Base-by-base conservation (phyloP, 345 rosid species). In the Brassica rapa region DNA sequence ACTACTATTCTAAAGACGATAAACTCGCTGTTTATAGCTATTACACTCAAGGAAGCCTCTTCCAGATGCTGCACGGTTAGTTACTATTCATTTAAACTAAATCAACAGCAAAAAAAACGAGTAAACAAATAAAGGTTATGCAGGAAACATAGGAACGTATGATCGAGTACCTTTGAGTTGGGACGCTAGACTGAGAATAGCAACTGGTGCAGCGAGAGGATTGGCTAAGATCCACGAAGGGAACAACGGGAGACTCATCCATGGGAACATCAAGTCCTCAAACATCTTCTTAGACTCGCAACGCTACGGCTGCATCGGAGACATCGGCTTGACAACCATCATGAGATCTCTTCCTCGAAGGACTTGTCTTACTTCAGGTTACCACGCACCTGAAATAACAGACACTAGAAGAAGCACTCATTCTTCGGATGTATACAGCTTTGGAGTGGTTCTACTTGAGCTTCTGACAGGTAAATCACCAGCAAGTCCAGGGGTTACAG, bases 401-500 rank as follows among this genome's bases (percentile, higher is more conserved):
- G 97, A 96, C 84, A 90, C 96, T 2, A 81, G 97, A 62, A 90
- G 88, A 79, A 90, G 96, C 71, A 86, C 89, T 9, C 96, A 93
- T 81, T 78, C 86, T 59, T 87, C 96, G 1, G 97, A 96, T 81
- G 86, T 93, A 68, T 96, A 89, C 87, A 96, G 96, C 88, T 96
- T 96, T 4, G 99, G 98, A 0, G 98, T 93, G 69, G 93, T 91
- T 23, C 49, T 93, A 56, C 85, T 96, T 0, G 99, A 96, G 88
- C 88, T 93, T 2, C 83, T 96, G 9, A 90, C 99, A 0, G 98
- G 97, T 83, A 95, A 91, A 74, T 91, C 93, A 5, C 94, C 97
- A 0, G 99, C 82, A 8, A 80, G 93, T 77, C 91, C 88, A 3
- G 71, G 53, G 41, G 68, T 78, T 0, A 27, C 30, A 27, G 30